phyloP scores from a whole-genome alignment of 805 yeast species.

The Candida chilensis region DNA sequence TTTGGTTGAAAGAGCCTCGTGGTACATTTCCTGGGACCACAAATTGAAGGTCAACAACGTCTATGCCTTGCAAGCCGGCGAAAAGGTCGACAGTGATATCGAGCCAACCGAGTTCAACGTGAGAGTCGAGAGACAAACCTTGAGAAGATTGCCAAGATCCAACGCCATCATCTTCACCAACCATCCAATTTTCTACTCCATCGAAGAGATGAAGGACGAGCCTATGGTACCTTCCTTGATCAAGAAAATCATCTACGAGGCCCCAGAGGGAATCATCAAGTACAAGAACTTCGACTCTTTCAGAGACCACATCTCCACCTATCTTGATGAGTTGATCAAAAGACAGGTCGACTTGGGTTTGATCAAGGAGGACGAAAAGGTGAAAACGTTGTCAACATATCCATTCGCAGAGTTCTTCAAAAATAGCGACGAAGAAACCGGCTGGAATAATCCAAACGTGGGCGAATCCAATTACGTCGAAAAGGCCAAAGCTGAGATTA shows the following conservation, averaged over 20 bases:
- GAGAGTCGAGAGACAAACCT: conserved; percentile 66
- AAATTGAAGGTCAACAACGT: conserved; percentile 47
- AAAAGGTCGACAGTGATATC: conserved; percentile 32
- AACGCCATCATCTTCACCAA: conserved; percentile 64
- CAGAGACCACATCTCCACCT: conserved; percentile 50
- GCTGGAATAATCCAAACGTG: conserved; percentile 28
- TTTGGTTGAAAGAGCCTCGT: conserved; percentile 67
- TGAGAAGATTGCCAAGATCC: conserved; percentile 57
- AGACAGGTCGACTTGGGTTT: conserved; percentile 51
- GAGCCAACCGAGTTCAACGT: conserved; percentile 49
- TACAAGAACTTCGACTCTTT: conserved; percentile 54
- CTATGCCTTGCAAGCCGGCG: conserved; percentile 36
- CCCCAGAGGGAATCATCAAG: conserved; percentile 54
- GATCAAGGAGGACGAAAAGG: conserved; percentile 44
- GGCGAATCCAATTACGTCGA: conserved; percentile 7
- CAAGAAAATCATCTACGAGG: conserved; percentile 54
- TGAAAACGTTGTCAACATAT: conserved; percentile 49
- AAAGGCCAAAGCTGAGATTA: conserved; percentile 6
- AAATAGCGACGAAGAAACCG: conserved; percentile 21
- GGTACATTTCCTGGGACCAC: conserved; percentile 72
- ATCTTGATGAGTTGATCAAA: conserved; percentile 46
- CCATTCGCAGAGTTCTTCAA: conserved; percentile 53
- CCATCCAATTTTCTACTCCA: conserved; percentile 70
- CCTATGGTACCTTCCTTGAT: conserved; percentile 64
- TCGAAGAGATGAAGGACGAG: conserved; percentile 77